Percentiles rank a stretch among this genome's conserved stretches.
phyloP scores from a whole-genome alignment of 116 monocot species.

The Phalaenopsis hybrid region DNA sequence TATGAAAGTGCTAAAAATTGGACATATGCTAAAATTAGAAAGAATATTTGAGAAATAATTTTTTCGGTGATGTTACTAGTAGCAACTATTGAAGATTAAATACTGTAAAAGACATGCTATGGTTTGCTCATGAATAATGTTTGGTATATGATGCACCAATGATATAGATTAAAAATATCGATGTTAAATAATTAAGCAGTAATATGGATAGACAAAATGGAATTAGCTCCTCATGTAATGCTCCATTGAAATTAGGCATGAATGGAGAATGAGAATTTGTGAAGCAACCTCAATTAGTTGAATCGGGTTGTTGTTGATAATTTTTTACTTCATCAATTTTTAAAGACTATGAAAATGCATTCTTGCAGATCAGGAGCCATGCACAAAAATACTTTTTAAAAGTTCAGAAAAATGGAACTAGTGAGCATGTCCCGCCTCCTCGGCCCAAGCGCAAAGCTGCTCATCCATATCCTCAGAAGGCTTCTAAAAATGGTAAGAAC shows the following conservation, averaged over 20 bases:
- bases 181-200: neutral
- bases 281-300: neutral
- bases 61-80: neutral
- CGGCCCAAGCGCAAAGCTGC: slow-evolving; percentile 60
- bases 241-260: neutral
- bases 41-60: neutral
- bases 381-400: slow-evolving; percentile 78
- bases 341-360: neutral
- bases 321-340: neutral
- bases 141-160: neutral
- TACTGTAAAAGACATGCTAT: neutral
- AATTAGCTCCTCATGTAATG: neutral
- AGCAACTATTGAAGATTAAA: neutral
- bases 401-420: slow-evolving; percentile 58
- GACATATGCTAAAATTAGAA: neutral
- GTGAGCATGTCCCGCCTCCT: slow-evolving; percentile 61
- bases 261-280: neutral
- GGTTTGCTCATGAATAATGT: neutral
- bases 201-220: neutral
- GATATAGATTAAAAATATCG: neutral
- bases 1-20: neutral
- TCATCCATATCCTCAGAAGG: slow-evolving; percentile 67
- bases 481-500: slow-evolving; percentile 44
- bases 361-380: slow-evolving; percentile 62
- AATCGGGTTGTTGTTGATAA: no score